phyloP scores from a whole-genome alignment of 169 alveolate genomes.

The Theileria luwenshuni region DNA sequence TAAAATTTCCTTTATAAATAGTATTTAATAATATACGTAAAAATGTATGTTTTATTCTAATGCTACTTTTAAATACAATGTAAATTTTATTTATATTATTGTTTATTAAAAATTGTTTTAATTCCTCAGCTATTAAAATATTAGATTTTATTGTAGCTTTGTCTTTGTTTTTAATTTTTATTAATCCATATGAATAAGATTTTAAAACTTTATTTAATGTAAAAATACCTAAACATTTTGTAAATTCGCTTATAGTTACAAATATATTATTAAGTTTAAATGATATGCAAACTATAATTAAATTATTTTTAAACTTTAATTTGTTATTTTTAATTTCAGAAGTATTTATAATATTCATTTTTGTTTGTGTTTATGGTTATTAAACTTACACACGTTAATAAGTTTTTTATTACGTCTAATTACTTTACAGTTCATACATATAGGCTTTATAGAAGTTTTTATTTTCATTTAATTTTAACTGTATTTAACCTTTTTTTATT shows the following conservation, averaged over 20 bases:
- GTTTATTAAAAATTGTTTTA: conserved; percentile 15
- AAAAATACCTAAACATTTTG: conserved; percentile 1
- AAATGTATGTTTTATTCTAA: conserved; percentile 9
- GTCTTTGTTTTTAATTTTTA: conserved; percentile 19
- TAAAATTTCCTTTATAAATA: not conserved
- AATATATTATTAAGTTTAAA: conserved; percentile 37
- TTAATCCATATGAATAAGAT: conserved; percentile 22
- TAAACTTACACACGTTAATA: conserved; percentile 20
- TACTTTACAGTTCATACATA: conserved; percentile 31
- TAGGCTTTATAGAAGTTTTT: conserved; percentile 31
- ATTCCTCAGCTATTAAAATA: conserved; percentile 1
- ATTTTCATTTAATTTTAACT: conserved; percentile 14
- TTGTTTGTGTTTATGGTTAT: conserved; percentile 40
- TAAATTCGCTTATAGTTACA: conserved; percentile 35
- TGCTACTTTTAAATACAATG: conserved; percentile 15
- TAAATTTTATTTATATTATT: not conserved
- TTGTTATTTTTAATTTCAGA: not conserved
- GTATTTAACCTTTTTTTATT: conserved; percentile 6
- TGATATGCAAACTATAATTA: conserved; percentile 11
- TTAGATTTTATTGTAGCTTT: conserved; percentile 12
- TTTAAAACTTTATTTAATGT: conserved; percentile 25
- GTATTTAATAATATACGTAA: not conserved
- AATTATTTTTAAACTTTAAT: not conserved
- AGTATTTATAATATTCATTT: conserved; percentile 27
- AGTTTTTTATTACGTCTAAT: conserved; percentile 37